Base-by-base conservation (phyloP, 2,329 filamentous ascomycete genomes). In the Furcasterigmium sp. region DNA sequence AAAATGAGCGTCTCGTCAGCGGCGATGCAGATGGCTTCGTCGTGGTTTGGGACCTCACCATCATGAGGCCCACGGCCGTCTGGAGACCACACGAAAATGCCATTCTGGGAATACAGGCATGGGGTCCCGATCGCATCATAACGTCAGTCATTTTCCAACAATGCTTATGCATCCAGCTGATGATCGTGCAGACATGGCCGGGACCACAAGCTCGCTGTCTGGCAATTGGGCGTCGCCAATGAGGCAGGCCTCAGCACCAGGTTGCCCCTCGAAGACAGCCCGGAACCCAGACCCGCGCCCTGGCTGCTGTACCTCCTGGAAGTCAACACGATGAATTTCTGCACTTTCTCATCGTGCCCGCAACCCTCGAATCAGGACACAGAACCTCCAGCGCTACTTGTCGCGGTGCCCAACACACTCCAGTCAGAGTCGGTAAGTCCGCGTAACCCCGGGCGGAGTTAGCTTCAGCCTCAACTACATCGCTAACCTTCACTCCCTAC, bases 311-410 rank as follows among this genome's bases (percentile, higher is more conserved):
- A 95, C 62, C 77, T 87, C 4, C 68, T 98, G 5, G 74, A 86
- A 5, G 89, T 97, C 35, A 96, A 96, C 57, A 89, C 91, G 2
- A 78, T 97, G 68, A 98, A 97, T 59, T 98, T 97, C 60, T 98
- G 93, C 60, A 77, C 85, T 2, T 95, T 95, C 60, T 75, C 85
- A 3, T 73, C 76, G 48, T 84, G 83, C 15, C 14, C 30, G 8
- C 26, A 18, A 26, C 9, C 29, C 14, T 29, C 28, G 18, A 37
- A 43, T 26, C 28, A 36, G 10, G 37, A 41, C 21, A 42, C 35
- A 4, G 26, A 37, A 8, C 15, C 3, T 17, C 26, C 17, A 20
- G 17, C 20, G 11, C 29, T 87, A 5, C 65, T 94, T 5, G 61
- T 96, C 39, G 90, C 89, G 1, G 87, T 93, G 1, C 91, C 93